A percentile compares a stretch with the other conserved stretches of the same genome.
These are phyloP conservation scores for Saksenaea vasiformis DNA, from an alignment of 371 early-diverging fungal species.

Conservation along the genomic window DNA sequence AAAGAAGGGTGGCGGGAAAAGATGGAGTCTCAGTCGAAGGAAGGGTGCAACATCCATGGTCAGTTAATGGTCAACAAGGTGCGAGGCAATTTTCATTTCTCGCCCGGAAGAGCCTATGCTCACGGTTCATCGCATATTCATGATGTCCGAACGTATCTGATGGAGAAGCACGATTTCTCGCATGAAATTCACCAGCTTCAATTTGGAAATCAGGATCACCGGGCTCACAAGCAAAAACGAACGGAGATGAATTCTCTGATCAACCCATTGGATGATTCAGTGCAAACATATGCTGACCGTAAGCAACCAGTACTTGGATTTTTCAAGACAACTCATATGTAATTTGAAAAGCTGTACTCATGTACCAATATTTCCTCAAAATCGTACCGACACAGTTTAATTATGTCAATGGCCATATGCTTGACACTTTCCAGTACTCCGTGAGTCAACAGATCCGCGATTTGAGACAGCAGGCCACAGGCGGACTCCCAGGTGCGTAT, in stretches of 20 bases:
- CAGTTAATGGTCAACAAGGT: slow-evolving; percentile 84
- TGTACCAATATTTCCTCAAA: slow-evolving; percentile 93
- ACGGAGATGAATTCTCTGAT: slow-evolving; percentile 46
- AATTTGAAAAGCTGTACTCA: slow-evolving; percentile 27
- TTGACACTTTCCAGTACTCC: slow-evolving; percentile 91
- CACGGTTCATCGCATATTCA: slow-evolving; percentile 73
- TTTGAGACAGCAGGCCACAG: slow-evolving; percentile 23
- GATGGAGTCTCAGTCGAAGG: slow-evolving; percentile 71
- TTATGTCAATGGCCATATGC: slow-evolving; percentile 66
- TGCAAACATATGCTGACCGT: slow-evolving; percentile 50
- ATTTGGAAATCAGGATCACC: slow-evolving; percentile 71
- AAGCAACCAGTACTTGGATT: slow-evolving; percentile 6
- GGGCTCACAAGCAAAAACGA: slow-evolving; percentile 30
- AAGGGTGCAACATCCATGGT: slow-evolving; percentile 92
- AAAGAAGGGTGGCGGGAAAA: slow-evolving; percentile 80
- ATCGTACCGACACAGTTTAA: slow-evolving; percentile 87
- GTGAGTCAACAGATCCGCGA: slow-evolving; percentile 83
- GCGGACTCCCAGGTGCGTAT: slow-evolving; percentile 62
- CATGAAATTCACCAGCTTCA: slow-evolving; percentile 82
- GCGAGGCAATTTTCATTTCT: slow-evolving; percentile 90
- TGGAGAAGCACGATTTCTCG: slow-evolving; percentile 68
- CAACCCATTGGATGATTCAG: slow-evolving; percentile 79
- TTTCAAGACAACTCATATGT: neutral
- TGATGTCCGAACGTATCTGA: slow-evolving; percentile 38
- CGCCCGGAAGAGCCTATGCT: slow-evolving; percentile 85